A percentile compares a stretch with the other conserved stretches of the same genome.
These are phyloP conservation scores for Ogataea haglerorum DNA, from an alignment of 805 yeast species.

Conservation along the genomic window DNA sequence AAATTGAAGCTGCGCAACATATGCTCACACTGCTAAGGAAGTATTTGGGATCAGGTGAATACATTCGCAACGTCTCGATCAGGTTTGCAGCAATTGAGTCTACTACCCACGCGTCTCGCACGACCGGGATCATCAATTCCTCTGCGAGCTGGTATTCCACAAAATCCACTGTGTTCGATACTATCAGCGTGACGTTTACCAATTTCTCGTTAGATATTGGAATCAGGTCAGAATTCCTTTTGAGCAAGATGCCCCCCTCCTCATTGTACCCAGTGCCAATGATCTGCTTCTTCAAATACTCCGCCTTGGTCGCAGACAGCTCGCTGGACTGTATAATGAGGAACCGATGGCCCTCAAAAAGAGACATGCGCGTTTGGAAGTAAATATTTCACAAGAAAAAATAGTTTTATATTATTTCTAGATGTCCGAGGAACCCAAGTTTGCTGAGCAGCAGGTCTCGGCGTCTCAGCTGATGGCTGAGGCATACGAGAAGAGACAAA, in stretches of 20 bases:
- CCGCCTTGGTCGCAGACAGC: conserved; percentile 12
- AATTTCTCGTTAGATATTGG: conserved; percentile 16
- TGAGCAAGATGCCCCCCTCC: conserved; percentile 12
- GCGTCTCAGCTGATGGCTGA: conserved; percentile 63
- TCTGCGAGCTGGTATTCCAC: conserved; percentile 46
- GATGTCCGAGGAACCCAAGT: conserved; percentile 4
- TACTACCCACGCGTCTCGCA: conserved; percentile 57
- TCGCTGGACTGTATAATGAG: conserved; percentile 17
- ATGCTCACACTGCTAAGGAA: conserved; percentile 61
- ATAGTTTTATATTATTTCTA: background rate
- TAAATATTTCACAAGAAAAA: conserved; percentile 2
- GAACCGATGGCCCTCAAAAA: conserved; percentile 18
- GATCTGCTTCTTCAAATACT: conserved; percentile 15
- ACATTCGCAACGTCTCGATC: conserved; percentile 51
- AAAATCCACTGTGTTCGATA: conserved; percentile 51
- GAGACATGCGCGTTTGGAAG: conserved; percentile 8
- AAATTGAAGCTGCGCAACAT: conserved; percentile 48
- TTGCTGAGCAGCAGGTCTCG: conserved; percentile 53
- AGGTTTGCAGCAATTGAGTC: conserved; percentile 42
- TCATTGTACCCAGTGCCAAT: conserved; percentile 17
- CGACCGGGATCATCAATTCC: conserved; percentile 60
- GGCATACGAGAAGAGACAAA: conserved; percentile 50
- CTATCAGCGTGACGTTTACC: conserved; percentile 40
- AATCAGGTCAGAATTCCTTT: conserved; percentile 14
- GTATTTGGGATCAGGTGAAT: conserved; percentile 67